These are phyloP conservation scores for Pulveroboletus frians DNA, from an alignment of 768 basidiomycete species.

Conservation along the genomic window DNA sequence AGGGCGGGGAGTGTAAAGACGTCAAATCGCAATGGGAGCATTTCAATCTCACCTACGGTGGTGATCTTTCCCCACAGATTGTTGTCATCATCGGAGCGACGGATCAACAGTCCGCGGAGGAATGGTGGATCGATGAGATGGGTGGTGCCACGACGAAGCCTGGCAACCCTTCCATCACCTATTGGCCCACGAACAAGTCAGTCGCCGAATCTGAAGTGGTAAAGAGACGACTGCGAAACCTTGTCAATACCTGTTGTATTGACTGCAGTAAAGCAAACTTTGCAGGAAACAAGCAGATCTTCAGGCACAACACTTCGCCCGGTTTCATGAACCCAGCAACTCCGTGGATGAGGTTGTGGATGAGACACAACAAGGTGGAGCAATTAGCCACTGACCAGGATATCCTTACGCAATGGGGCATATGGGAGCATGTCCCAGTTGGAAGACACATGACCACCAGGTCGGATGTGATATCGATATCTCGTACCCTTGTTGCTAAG, in stretches of 20 bases:
- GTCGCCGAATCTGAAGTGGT: neutral
- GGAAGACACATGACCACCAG: neutral
- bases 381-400: constrained; percentile 1
- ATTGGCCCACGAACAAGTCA: constrained; percentile 12
- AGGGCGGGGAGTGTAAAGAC: neutral
- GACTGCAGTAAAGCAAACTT: constrained; percentile 19
- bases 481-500: neutral
- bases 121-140: constrained; percentile 16
- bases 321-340: constrained; percentile 1
- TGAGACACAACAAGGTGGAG: neutral
- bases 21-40: constrained; percentile 22
- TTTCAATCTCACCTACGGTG: constrained; percentile 21
- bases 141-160: neutral
- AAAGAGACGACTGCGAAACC: constrained; percentile 5
- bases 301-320: constrained; percentile 3
- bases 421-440: constrained; percentile 17
- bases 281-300: constrained; percentile 7
- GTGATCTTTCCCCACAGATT: constrained; percentile 24
- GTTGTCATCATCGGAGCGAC: constrained; percentile 18
- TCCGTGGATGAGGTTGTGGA: neutral
- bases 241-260: constrained; percentile 21
- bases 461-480: neutral
- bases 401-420: constrained; percentile 17
- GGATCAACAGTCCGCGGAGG: constrained; percentile 13
- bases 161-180: constrained; percentile 10